These are phyloP conservation scores for Metschnikowia amazonensis DNA, from an alignment of 805 yeast species.

Conservation along the genomic window DNA sequence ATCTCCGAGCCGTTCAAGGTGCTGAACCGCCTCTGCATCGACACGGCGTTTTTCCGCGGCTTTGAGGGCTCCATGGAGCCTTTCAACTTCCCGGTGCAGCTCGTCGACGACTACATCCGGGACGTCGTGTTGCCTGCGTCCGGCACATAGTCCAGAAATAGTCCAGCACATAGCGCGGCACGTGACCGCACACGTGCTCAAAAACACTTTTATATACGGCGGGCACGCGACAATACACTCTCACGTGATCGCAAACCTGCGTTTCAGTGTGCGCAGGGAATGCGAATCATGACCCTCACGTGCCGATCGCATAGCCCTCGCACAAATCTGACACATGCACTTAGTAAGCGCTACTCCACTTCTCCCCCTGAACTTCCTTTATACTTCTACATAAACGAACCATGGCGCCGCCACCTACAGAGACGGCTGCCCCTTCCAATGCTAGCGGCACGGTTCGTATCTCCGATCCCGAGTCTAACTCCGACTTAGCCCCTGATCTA, in stretches of 20 bases:
- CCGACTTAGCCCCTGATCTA: constrained; percentile 1
- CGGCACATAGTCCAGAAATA: neutral
- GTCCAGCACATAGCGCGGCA: neutral
- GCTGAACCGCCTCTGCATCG: constrained; percentile 8
- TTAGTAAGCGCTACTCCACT: neutral
- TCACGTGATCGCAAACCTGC: neutral
- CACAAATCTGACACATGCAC: constrained; percentile 6
- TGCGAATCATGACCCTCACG: constrained; percentile 5
- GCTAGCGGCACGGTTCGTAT: neutral
- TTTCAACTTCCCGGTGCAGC: constrained; percentile 8
- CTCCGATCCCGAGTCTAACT: neutral
- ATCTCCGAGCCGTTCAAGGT: constrained; percentile 9
- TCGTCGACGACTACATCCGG: constrained; percentile 13
- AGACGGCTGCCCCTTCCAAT: neutral
- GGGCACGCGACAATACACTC: neutral
- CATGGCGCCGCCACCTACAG: neutral
- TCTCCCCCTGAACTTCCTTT: neutral
- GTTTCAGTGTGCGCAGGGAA: neutral
- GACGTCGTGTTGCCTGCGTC: constrained; percentile 11
- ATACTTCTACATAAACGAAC: neutral
- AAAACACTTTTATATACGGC: too few relatives aligned
- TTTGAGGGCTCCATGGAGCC: constrained; percentile 11
- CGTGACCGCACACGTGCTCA: neutral
- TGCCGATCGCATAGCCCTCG: constrained; percentile 3
- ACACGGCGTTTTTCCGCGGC: constrained; percentile 13